Percentiles rank a stretch among this genome's conserved stretches.
phyloP scores from a whole-genome alignment of 176 grass and related monocot genomes.

The Oropetium thomaeum region DNA sequence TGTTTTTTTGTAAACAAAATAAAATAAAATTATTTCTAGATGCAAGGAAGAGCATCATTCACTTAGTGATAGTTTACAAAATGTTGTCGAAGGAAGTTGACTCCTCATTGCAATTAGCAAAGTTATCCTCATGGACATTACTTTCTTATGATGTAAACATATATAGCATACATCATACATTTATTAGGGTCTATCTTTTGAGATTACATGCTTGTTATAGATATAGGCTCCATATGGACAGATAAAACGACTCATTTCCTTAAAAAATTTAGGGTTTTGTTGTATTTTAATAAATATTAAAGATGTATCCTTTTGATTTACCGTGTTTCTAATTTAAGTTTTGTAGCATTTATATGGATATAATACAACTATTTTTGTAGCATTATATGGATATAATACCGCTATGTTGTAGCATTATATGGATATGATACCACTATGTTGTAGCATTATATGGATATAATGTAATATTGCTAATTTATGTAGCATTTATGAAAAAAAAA shows the following conservation, averaged over 20 bases:
- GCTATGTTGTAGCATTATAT: not conserved
- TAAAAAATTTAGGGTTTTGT: no score
- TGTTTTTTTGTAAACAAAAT: no score
- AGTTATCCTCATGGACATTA: not conserved
- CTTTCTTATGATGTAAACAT: not conserved
- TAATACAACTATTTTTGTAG: not conserved
- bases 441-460: no score
- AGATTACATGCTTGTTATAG: not conserved
- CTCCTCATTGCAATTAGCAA: not conserved
- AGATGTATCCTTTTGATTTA: not conserved
- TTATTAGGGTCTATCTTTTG: not conserved
- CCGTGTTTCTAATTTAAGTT: no score
- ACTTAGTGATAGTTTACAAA: no score
- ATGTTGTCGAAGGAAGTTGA: not conserved
- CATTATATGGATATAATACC: not conserved
- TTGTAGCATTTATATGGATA: not conserved
- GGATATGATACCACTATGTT: not conserved
- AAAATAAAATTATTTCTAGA: no score
- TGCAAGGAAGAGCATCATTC: no score
- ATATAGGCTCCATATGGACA: not conserved
- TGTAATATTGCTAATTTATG: no score
- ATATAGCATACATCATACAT: not conserved
- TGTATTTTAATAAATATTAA: not conserved
- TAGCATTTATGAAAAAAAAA: not conserved
- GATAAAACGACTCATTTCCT: not conserved